A percentile compares a stretch with the other conserved stretches of the same genome.
Conservation (phyloP, 2,329 filamentous ascomycete genomes). For the Penicillium sp. region DNA sequence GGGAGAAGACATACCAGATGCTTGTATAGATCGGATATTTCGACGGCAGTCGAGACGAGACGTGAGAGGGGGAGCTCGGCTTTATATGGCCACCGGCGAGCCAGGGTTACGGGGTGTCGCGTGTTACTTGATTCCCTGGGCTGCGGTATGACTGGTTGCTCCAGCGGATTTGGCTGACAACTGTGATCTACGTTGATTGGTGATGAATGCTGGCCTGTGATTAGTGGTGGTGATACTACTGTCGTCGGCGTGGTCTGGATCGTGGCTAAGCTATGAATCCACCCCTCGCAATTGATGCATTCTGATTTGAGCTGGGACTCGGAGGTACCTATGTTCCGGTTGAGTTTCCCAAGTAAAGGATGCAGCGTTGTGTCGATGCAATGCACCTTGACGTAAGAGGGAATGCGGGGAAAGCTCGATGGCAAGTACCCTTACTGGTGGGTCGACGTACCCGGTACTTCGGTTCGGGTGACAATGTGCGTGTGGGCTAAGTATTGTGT, state of each 20-base stretch:
- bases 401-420: slow-evolving; percentile 26
- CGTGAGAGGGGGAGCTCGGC: not conserved
- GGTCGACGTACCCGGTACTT: not conserved
- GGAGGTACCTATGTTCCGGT: not conserved
- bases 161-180: not conserved
- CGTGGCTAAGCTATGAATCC: not conserved
- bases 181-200: not conserved
- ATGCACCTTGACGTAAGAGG: slow-evolving; percentile 18
- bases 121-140: not conserved
- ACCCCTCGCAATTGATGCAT: not conserved
- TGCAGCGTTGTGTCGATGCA: not conserved
- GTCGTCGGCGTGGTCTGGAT: not conserved
- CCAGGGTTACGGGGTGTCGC: not conserved
- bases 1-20: not conserved
- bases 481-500: not conserved
- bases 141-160: not conserved
- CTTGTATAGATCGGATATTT: not conserved
- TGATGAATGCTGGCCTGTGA: not conserved
- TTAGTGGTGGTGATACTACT: not conserved
- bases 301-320: not conserved
- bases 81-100: not conserved
- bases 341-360: not conserved
- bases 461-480: not conserved
- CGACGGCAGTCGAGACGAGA: not conserved
- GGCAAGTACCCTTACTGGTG: not conserved